phyloP scores from a whole-genome alignment of 2,329 filamentous ascomycete genomes.

The Trichoderma sp. region DNA sequence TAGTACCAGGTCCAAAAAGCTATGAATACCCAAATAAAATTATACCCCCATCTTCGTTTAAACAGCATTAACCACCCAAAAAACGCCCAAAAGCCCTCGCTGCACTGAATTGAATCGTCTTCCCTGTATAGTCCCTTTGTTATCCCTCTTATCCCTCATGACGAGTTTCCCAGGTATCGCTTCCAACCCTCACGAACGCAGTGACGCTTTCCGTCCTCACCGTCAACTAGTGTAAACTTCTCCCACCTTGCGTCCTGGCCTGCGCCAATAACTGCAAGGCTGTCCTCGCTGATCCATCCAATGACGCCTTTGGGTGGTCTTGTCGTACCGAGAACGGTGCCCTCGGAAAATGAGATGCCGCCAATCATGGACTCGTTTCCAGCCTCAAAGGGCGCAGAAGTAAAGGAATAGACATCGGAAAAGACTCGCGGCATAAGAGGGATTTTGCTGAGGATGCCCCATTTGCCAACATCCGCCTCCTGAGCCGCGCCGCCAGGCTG shows the following conservation, averaged over 20 bases:
- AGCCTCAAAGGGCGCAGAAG: conserved; percentile 76
- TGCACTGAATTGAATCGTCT: background rate
- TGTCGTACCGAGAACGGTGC: conserved; percentile 48
- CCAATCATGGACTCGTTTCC: conserved; percentile 65
- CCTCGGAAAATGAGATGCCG: conserved; percentile 43
- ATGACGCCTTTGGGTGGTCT: conserved; percentile 77
- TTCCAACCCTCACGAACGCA: conserved; percentile 79
- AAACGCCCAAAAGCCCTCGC: conserved; percentile 1
- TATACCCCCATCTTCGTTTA: background rate
- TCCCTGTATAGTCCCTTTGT: background rate
- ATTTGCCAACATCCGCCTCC: conserved; percentile 65
- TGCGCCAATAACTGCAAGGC: conserved; percentile 73
- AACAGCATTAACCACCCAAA: background rate
- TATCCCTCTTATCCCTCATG: conserved; percentile 5
- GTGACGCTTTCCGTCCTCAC: conserved; percentile 64
- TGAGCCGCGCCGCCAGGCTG: conserved; percentile 29
- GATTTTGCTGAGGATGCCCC: conserved; percentile 80
- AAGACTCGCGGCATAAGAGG: conserved; percentile 84
- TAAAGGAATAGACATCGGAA: conserved; percentile 84
- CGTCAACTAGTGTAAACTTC: conserved; percentile 71
- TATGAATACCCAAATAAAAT: conserved; percentile 20
- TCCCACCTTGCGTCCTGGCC: conserved; percentile 84
- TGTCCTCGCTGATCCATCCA: conserved; percentile 77
- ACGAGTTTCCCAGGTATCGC: conserved; percentile 60
- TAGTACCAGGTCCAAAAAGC: conserved; percentile 21